Evolutionary conservation across 164 flowering plant genomes (phyloP).

Genomic region (Nymphaea thermarum): DNA sequence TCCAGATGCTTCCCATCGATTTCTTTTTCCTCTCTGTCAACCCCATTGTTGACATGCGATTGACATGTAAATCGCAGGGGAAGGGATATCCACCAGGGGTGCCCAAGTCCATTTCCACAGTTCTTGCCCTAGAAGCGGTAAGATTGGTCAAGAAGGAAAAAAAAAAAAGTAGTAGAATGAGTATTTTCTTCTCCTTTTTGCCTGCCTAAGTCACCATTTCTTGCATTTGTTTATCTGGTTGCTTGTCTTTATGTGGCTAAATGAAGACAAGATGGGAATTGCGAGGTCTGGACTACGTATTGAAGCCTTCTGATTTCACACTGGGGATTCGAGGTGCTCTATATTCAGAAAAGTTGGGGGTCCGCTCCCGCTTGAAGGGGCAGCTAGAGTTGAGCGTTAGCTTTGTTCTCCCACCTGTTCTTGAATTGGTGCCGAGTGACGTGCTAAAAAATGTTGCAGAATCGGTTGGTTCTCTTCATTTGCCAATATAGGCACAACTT

Average conservation of each 20-base stretch:
- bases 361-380: constrained; percentile 42
- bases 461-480: constrained; percentile 29
- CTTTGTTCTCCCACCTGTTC: constrained; percentile 49
- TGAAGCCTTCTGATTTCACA: constrained; percentile 46
- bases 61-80: constrained; percentile 46
- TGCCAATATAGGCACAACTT: neutral
- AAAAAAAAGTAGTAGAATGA: neutral
- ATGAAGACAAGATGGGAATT: constrained; percentile 78
- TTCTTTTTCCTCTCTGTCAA: constrained; percentile 48
- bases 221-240: neutral
- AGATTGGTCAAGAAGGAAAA: constrained; percentile 7
- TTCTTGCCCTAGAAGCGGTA: constrained; percentile 69
- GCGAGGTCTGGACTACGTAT: constrained; percentile 43
- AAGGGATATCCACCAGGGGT: constrained; percentile 58
- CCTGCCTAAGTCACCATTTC: no score
- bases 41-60: constrained; percentile 58
- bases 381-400: constrained; percentile 52
- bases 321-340: constrained; percentile 52
- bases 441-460: constrained; percentile 41
- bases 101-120: constrained; percentile 35
- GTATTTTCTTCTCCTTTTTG: neutral
- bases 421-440: constrained; percentile 49
- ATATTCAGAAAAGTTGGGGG: constrained; percentile 47
- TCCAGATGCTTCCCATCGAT: constrained; percentile 67
- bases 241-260: neutral